These are phyloP conservation scores for Polygonum maritimum DNA, from an alignment of 148 eudicot genomes.

Conservation along the genomic window DNA sequence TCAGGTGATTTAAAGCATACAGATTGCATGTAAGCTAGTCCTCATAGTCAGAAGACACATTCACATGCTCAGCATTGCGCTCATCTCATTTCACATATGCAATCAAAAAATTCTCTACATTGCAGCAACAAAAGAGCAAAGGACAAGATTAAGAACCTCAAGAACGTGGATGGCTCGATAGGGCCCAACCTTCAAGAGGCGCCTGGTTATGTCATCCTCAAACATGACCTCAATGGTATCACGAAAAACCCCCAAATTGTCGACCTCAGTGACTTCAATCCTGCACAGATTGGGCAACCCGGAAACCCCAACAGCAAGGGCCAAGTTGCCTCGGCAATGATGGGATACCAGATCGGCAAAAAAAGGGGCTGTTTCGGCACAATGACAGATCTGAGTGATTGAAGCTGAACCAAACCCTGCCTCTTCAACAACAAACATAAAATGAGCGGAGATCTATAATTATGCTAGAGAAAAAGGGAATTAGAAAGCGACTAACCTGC, in stretches of 20 bases:
- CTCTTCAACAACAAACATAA: not conserved
- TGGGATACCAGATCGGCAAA: too few relatives aligned
- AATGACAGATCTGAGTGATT: not conserved
- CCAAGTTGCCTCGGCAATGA: too few relatives aligned
- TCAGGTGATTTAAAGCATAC: not conserved
- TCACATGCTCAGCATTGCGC: not conserved
- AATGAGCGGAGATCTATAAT: not conserved
- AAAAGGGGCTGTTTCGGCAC: too few relatives aligned
- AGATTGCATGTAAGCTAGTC: not conserved
- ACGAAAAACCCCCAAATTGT: slow-evolving; percentile 58
- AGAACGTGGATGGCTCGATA: slow-evolving; percentile 65
- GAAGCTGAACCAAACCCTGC: not conserved
- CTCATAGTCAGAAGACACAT: not conserved
- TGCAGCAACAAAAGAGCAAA: not conserved
- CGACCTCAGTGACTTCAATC: too few relatives aligned
- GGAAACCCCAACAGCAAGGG: too few relatives aligned
- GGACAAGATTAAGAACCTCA: slow-evolving; percentile 40
- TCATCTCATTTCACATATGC: not conserved
- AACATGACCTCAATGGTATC: slow-evolving; percentile 89
- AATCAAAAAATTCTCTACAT: too few relatives aligned
- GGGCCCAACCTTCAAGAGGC: slow-evolving; percentile 52
- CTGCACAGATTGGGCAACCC: too few relatives aligned
- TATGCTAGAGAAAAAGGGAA: not conserved
- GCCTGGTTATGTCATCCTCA: slow-evolving; percentile 47
- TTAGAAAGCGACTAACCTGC: slow-evolving; percentile 21